Base-by-base conservation (phyloP, 257 asterid genomes). In the Cynanchum wilfordii region DNA sequence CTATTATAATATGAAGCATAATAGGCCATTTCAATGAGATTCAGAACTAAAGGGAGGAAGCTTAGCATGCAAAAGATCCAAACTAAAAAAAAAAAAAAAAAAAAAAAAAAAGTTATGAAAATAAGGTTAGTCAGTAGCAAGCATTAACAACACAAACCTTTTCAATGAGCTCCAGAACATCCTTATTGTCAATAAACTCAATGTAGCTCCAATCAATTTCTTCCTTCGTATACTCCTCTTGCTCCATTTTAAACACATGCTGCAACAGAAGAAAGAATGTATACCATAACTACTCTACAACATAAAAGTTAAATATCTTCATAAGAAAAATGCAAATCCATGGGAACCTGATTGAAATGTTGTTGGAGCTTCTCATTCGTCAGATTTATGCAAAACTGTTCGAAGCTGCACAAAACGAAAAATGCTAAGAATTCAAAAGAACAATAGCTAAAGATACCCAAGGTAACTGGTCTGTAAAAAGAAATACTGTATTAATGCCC, bases 241-340 rank as follows among this genome's bases (percentile, higher is more conserved):
- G 99, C 90, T 95, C 99, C 98, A 90, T 95, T 87, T 95, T 95
- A 80, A 95, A 95, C 72, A 95, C 99, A 54, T 95, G 99, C 99
- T 95, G 93, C 73, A 80, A 81, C 82, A 74, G 49, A 71, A 82
- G 60, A 50, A 50, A 5, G 33, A 9, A 20, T 10, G 13, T 47
- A 66, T 25, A 13, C 73, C 11, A 25, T 13, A 17, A 68, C 45
- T 68, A 55, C 65, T 77, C 58, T 69, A 60, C 29, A 44, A 75
- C 25, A 44, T 65, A 72, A 24, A 72, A 49, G 54, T 62, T 50
- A 25, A 29, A 68, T 62, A 70, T 58, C 36, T 47, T 56, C 77
- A 64, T 75, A 7, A 64, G 59, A 20, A 12, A 72, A 74, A 2
- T 58, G 59, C 70, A 66, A 75, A 44, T 27, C 49, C 64, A 36